Evolutionary conservation across 2,329 filamentous ascomycete genomes (phyloP).

Genomic region (Clarireedia monteithiana): DNA sequence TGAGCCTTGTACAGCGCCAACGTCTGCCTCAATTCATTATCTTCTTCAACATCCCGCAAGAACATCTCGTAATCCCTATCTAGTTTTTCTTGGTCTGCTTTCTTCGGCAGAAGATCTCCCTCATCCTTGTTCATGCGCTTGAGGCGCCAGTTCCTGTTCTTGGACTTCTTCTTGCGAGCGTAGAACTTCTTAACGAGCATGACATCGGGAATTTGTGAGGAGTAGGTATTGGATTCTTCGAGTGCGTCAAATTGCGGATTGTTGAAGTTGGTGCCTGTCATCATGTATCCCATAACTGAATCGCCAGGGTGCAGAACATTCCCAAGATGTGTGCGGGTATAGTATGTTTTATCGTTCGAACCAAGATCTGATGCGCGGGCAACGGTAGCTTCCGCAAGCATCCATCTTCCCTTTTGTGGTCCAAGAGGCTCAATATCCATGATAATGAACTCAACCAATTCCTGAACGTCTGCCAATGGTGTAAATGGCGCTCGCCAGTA

Average conservation of each 20-base stretch:
- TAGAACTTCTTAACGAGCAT: slow-evolving; percentile 97
- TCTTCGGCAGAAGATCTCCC: slow-evolving; percentile 76
- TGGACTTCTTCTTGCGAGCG: slow-evolving; percentile 73
- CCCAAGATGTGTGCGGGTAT: slow-evolving; percentile 84
- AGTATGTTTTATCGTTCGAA: slow-evolving; percentile 79
- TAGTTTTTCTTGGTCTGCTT: slow-evolving; percentile 79
- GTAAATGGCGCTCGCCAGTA: slow-evolving; percentile 91
- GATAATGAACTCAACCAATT: slow-evolving; percentile 86
- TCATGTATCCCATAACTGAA: slow-evolving; percentile 87
- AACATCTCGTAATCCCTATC: slow-evolving; percentile 97
- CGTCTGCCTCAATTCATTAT: slow-evolving; percentile 76
- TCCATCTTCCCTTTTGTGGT: slow-evolving; percentile 69
- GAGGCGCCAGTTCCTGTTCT: slow-evolving; percentile 83
- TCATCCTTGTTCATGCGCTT: slow-evolving; percentile 91
- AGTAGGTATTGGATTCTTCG: slow-evolving; percentile 68
- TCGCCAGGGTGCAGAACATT: slow-evolving; percentile 80
- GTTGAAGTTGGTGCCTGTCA: slow-evolving; percentile 89
- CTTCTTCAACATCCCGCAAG: slow-evolving; percentile 92
- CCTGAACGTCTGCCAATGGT: slow-evolving; percentile 73
- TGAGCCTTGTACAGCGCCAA: slow-evolving; percentile 75
- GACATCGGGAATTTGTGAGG: slow-evolving; percentile 79
- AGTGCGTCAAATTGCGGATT: slow-evolving; percentile 77
- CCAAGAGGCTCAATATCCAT: slow-evolving; percentile 86
- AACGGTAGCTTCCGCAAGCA: slow-evolving; percentile 80
- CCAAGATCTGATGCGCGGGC: slow-evolving; percentile 82